Evolutionary conservation across 441 rosid genomes (phyloP).

Genomic region (Hura crepitans): DNA sequence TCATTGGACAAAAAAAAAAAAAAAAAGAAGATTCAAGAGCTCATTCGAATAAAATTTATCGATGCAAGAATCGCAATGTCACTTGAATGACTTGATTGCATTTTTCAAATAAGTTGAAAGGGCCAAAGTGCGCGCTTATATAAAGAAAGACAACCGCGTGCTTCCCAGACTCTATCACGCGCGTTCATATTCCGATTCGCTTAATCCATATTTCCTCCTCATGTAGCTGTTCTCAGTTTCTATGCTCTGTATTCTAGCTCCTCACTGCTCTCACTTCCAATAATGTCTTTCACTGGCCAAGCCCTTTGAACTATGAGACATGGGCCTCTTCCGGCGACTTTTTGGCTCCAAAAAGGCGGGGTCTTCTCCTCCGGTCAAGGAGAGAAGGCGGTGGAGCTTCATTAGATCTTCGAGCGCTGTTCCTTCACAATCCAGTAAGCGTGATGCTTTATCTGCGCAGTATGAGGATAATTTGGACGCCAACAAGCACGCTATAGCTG

Average conservation of each 20-base stretch:
- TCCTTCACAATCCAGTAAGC: slow-evolving; percentile 13
- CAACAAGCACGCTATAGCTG: slow-evolving; percentile 67
- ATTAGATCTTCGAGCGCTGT: slow-evolving; percentile 54
- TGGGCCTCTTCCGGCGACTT: slow-evolving; percentile 75
- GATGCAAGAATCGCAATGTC: too few relatives aligned
- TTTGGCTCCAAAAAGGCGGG: slow-evolving; percentile 47
- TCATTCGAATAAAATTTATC: too few relatives aligned
- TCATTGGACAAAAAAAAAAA: too few relatives aligned
- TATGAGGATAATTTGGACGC: slow-evolving; percentile 38
- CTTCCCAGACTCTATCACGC: neutral
- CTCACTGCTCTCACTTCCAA: neutral
- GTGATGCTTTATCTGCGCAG: slow-evolving; percentile 6
- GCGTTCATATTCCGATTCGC: slow-evolving; percentile 13
- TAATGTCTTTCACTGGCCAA: neutral
- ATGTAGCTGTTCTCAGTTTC: neutral
- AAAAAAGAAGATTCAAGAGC: too few relatives aligned
- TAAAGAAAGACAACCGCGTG: slow-evolving; percentile 13
- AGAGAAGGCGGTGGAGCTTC: slow-evolving; percentile 77
- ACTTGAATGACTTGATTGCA: too few relatives aligned
- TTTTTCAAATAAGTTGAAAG: neutral
- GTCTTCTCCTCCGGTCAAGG: slow-evolving; percentile 23
- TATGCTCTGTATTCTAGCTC: neutral
- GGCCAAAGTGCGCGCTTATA: neutral
- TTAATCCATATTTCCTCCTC: neutral
- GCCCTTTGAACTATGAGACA: slow-evolving; percentile 34